Conservation (phyloP, 2,329 filamentous ascomycete genomes). For the Cryphonectria parasitica region DNA sequence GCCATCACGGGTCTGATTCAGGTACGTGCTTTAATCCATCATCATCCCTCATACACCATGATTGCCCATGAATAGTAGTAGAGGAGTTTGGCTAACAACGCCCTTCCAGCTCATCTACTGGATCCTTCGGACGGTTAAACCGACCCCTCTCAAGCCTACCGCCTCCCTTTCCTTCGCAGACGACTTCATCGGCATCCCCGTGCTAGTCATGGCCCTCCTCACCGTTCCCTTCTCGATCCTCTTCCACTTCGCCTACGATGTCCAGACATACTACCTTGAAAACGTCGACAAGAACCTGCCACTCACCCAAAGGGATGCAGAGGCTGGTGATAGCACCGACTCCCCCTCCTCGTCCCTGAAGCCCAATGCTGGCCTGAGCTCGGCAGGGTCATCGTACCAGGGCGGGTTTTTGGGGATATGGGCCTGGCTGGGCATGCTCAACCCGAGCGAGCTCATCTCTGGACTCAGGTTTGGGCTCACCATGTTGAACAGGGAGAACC, state of each 20-base stretch:
- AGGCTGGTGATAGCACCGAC: not conserved
- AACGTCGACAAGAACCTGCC: conserved; percentile 21
- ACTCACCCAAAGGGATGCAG: conserved; percentile 17
- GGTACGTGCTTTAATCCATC: conserved; percentile 27
- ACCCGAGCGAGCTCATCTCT: conserved; percentile 32
- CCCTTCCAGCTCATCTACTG: conserved; percentile 34
- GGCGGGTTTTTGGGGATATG: conserved; percentile 32
- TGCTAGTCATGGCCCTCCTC: conserved; percentile 35
- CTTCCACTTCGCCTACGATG: conserved; percentile 35
- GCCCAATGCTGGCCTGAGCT: conserved; percentile 14
- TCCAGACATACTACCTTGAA: conserved; percentile 33
- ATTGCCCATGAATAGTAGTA: too few relatives aligned
- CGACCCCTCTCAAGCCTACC: conserved; percentile 31
- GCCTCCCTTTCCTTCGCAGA: conserved; percentile 34
- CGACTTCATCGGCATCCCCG: conserved; percentile 35
- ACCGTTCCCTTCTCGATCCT: conserved; percentile 36
- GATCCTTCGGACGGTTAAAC: conserved; percentile 33
- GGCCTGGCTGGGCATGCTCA: conserved; percentile 32
- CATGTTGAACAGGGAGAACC: conserved; percentile 27
- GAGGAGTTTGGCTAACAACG: too few relatives aligned
- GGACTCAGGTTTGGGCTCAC: conserved; percentile 27
- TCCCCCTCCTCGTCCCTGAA: not conserved
- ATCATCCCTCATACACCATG: not conserved
- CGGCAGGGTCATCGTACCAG: conserved; percentile 32
- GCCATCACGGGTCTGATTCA: conserved; percentile 37